Evolutionary conservation across 306 rosid genomes (phyloP), one percentile per base, ranked within the genome.

Genomic region (Fragaria iinumae): DNA sequence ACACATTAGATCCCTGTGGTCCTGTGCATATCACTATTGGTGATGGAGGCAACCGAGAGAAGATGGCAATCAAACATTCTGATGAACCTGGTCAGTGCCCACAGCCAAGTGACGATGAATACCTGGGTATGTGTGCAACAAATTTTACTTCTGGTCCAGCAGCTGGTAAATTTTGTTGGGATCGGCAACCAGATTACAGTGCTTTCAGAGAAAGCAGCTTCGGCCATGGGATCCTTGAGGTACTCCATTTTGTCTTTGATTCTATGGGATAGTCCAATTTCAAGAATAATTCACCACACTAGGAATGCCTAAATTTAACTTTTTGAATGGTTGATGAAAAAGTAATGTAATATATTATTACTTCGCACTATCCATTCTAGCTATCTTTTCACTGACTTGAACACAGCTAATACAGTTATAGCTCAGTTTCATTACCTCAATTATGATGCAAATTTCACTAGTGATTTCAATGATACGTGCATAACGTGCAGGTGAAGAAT

Each of bases 21-120:
- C 95, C 98, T 60, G 88, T 93, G 45, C 77, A 93, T 74, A 78
- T 93, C 75, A 79, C 91, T 20, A 82, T 93, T 64, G 98, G 96
- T 56, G 98, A 93, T 68, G 96, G 95, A 41, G 98, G 95, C 66
- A 93, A 93, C 44, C 83, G 93, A 82, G 98, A 93, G 87, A 91
- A 89, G 87, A 89, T 91, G 98, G 84, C 98, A 48, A 72, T 76
- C 39, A 20, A 62, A 12, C 72, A 86, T 21, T 86, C 89, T 44
- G 93, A 91, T 73, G 93, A 88, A 60, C 91, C 89, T 23, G 93
- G 90, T 73, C 70, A 83, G 6, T 93, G 91, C 85, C 93, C 87
- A 41, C 82, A 87, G 52, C 95, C 95, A 72, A 77, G 89, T 68
- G 83, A 80, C 21, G 90, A 86, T 64, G 56, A 81, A 17, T 73